Conservation (phyloP, 768 basidiomycete species). For the Lactifluus volemus region DNA sequence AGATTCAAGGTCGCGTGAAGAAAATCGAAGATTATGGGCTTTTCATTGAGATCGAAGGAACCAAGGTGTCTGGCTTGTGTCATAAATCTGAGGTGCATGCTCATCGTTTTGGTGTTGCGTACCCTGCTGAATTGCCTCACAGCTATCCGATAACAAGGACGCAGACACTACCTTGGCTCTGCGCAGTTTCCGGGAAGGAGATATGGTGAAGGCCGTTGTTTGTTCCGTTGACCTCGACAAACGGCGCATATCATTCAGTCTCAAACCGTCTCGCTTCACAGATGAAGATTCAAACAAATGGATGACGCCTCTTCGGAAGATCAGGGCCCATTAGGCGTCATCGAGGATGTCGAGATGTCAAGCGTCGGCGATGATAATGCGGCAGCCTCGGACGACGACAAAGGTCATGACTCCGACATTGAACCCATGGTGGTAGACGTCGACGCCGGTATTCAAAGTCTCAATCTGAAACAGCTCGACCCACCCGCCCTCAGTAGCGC, state of each 20-base stretch:
- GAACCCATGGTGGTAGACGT: conserved; percentile 39
- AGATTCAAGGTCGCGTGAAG: conserved; percentile 70
- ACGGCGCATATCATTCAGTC: conserved; percentile 68
- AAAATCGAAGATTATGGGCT: conserved; percentile 82
- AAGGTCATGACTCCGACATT: conserved; percentile 14
- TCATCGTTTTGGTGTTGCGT: background rate
- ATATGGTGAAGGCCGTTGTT: conserved; percentile 74
- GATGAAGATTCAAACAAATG: conserved; percentile 48
- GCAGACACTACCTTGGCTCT: conserved; percentile 74
- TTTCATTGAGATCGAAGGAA: conserved; percentile 85
- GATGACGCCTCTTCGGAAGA: conserved; percentile 29
- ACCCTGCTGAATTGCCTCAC: background rate
- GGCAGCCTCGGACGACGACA: conserved; percentile 14
- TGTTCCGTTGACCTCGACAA: conserved; percentile 66
- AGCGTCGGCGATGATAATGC: conserved; percentile 23
- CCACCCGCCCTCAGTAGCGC: background rate
- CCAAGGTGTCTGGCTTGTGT: conserved; percentile 82
- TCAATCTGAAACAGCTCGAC: background rate
- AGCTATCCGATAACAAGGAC: conserved; percentile 85
- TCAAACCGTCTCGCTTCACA: conserved; percentile 84
- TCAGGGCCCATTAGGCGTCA: conserved; percentile 26
- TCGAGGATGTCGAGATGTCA: conserved; percentile 26
- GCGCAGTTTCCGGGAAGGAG: conserved; percentile 76
- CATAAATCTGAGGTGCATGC: conserved; percentile 82
- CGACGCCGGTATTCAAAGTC: conserved; percentile 19